These are phyloP conservation scores for Hippophae rhamnoides DNA, from an alignment of 306 rosid genomes.

Conservation along the genomic window DNA sequence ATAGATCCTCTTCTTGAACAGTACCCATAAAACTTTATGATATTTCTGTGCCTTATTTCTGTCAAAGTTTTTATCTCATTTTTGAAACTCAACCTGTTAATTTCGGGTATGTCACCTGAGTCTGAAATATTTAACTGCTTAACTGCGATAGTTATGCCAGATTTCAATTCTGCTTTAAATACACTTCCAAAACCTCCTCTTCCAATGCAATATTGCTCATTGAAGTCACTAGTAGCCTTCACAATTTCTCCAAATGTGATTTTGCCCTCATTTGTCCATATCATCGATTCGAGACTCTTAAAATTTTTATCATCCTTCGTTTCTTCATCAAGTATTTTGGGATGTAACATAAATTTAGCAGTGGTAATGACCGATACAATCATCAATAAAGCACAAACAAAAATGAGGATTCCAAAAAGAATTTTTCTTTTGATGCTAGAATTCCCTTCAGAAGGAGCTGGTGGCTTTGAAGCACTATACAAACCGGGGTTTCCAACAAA, in stretches of 20 bases:
- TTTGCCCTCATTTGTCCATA: constrained; percentile 43
- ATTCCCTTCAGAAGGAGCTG: constrained; percentile 1
- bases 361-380: constrained; percentile 13
- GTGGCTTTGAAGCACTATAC: constrained; percentile 37
- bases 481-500: constrained; percentile 43
- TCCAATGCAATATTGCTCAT: constrained; percentile 52
- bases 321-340: constrained; percentile 23
- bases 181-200: constrained; percentile 71
- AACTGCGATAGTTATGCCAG: constrained; percentile 47
- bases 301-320: constrained; percentile 5
- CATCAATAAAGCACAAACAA: constrained; percentile 27
- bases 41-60: constrained; percentile 55
- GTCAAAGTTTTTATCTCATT: constrained; percentile 53
- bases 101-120: constrained; percentile 34
- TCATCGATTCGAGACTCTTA: constrained; percentile 7
- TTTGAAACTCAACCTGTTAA: constrained; percentile 37
- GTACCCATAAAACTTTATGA: constrained; percentile 56
- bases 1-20: constrained; percentile 37
- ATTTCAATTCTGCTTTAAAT: constrained; percentile 33
- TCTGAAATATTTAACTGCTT: constrained; percentile 37
- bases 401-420: constrained; percentile 37
- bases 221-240: constrained; percentile 46
- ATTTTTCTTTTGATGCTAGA: constrained; percentile 21
- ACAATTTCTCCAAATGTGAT: constrained; percentile 47
- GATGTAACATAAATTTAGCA: constrained; percentile 13